Conservation (phyloP, 2,329 filamentous ascomycete species). For the Claviceps maximensis region DNA sequence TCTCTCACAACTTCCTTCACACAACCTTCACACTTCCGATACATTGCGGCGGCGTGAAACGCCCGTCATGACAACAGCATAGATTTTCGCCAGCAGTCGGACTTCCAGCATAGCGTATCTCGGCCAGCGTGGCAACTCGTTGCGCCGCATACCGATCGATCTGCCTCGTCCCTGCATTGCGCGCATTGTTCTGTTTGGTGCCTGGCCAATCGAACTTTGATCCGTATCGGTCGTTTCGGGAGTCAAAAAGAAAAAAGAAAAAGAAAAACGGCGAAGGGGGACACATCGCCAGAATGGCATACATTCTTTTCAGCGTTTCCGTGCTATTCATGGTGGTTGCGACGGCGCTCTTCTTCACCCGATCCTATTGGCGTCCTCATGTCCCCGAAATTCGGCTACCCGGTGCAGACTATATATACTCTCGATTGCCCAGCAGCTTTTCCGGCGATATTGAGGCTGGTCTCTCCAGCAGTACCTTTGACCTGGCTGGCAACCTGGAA, state of each 20-base stretch:
- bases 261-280: too few relatives aligned
- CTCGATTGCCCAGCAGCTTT: constrained; percentile 65
- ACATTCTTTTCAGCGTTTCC: constrained; percentile 66
- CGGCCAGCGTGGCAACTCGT: background rate
- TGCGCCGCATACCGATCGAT: background rate
- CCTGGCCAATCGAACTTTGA: background rate
- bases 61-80: constrained; percentile 6
- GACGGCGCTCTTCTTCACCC: constrained; percentile 70
- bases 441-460: constrained; percentile 77
- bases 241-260: background rate
- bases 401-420: constrained; percentile 54
- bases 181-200: background rate
- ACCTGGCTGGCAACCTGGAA: constrained; percentile 67
- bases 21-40: background rate
- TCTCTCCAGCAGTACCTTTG: constrained; percentile 70
- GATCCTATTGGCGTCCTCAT: constrained; percentile 59
- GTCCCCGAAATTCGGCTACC: constrained; percentile 47
- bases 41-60: background rate
- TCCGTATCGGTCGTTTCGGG: background rate
- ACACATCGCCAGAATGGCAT: constrained; percentile 45
- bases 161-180: background rate
- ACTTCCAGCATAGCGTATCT: background rate
- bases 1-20: background rate
- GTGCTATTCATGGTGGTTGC: constrained; percentile 58
- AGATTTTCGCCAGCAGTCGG: background rate